Evolutionary conservation across 768 basidiomycete genomes (phyloP), one percentile per base, ranked within the genome.

Genomic region (Serendipita sp.): DNA sequence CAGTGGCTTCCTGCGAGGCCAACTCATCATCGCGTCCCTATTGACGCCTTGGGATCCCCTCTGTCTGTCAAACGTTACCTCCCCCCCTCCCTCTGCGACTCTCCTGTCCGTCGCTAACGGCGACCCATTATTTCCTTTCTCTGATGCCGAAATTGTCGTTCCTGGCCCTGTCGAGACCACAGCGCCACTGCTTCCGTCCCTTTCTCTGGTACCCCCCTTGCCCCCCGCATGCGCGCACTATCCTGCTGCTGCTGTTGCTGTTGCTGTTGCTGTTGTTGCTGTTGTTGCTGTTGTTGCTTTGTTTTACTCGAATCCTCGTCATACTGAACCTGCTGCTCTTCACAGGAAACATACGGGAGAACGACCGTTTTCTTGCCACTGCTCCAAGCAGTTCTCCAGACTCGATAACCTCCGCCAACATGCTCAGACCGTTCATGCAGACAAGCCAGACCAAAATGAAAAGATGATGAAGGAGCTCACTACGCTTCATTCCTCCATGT

Each of bases 401-500:
- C 85, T 98, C 72, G 95, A 98, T 76, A 98, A 98, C 72, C 82
- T 98, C 2, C 85, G 95, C 52, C 95, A 98, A 73, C 95, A 98
- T 74, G 91, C 93, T 0, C 89, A 94, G 79, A 95, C 94, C 3
- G 93, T 96, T 0, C 95, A 98, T 71, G 85, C 91, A n/a, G 92
- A 96, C 73, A 89, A 91, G 77, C 66, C 66, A 10, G 88, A 88
- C 0, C 82, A 85, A 75, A 94, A 94, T 77, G 88, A 90, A 73
- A 77, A 81, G 63, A 92, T 91, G 89, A 92, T 93, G 89, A 85
- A 88, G 69, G 87, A 91, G 66, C 83, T 94, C 67, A 88, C 88
- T 58, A 80, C 82, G 3, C 80, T 94, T 52, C 91, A 94, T 69
- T 88, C 89, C 47, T 80, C 79, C 65, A 91, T 94, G 83, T 84